A percentile compares a stretch with the other conserved stretches of the same genome.
Evolutionary conservation across 805 yeast genomes (phyloP).

Genomic region (Candida patagonica): DNA sequence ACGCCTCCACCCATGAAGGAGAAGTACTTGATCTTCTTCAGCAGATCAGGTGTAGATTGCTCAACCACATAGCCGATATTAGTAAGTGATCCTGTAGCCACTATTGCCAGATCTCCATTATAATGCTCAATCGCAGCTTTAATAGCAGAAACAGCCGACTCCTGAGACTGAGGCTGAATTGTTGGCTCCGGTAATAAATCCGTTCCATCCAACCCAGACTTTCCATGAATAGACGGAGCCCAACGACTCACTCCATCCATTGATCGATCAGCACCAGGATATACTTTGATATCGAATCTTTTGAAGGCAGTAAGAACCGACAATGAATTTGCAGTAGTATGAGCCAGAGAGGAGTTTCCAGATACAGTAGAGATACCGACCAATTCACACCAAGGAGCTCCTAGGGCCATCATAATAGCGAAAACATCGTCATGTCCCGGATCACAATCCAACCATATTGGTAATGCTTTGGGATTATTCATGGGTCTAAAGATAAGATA

Average conservation of each 20-base stretch:
- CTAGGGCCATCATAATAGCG: constrained; percentile 57
- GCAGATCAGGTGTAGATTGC: constrained; percentile 44
- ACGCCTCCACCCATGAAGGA: constrained; percentile 73
- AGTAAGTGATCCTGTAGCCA: constrained; percentile 74
- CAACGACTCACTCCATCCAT: constrained; percentile 38
- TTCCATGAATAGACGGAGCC: constrained; percentile 66
- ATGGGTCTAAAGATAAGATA: not conserved
- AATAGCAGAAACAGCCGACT: constrained; percentile 34
- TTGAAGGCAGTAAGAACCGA: constrained; percentile 53
- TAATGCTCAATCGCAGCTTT: constrained; percentile 36
- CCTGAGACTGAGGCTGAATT: constrained; percentile 24
- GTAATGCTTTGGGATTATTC: constrained; percentile 30
- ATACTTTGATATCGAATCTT: constrained; percentile 47
- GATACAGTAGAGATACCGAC: constrained; percentile 68
- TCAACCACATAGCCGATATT: constrained; percentile 50
- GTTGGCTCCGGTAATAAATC: constrained; percentile 44
- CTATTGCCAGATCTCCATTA: constrained; percentile 45
- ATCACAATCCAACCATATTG: constrained; percentile 86
- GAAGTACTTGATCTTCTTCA: constrained; percentile 39
- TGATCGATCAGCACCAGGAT: constrained; percentile 55
- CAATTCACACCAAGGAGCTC: constrained; percentile 48
- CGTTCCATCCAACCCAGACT: constrained; percentile 71
- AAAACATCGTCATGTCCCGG: constrained; percentile 88
- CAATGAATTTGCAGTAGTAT: constrained; percentile 62
- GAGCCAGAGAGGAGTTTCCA: constrained; percentile 56